Conservation (phyloP, 805 yeast genomes). For the Candida bentonensis region DNA sequence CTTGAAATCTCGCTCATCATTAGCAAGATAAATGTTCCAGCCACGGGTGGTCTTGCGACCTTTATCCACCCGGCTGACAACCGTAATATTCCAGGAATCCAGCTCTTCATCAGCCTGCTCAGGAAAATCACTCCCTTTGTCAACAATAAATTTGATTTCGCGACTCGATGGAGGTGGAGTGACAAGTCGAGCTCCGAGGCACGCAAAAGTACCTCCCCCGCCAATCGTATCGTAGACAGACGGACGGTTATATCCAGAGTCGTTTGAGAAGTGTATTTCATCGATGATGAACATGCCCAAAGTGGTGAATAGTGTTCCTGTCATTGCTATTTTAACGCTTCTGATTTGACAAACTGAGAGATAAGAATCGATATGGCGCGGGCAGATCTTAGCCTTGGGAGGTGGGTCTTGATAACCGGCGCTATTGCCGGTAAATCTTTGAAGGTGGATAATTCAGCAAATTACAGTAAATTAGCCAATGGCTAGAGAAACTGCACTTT, state of each 20-base stretch:
- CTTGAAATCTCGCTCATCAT: conserved; percentile 47
- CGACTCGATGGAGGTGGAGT: conserved; percentile 24
- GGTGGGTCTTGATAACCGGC: no score
- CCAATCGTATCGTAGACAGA: conserved; percentile 48
- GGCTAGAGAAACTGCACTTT: no score
- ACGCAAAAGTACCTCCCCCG: conserved; percentile 81
- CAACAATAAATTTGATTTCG: conserved; percentile 55
- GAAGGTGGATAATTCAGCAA: no score
- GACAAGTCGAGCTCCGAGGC: conserved; percentile 53
- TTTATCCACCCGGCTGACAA: conserved; percentile 36
- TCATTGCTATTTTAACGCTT: no score
- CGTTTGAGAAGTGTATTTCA: conserved; percentile 50
- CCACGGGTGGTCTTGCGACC: conserved; percentile 65
- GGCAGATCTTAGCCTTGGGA: no score
- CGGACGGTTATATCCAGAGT: conserved; percentile 15
- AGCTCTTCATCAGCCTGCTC: conserved; percentile 28
- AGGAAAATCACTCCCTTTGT: conserved; percentile 72
- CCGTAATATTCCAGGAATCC: conserved; percentile 48
- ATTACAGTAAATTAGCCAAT: no score
- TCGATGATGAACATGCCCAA: conserved; percentile 86
- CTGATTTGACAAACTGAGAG: no score
- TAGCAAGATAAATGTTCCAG: conserved; percentile 54
- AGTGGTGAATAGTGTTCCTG: conserved; percentile 21
- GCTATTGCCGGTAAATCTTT: no score
- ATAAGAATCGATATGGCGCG: no score